Evolutionary conservation across 2,329 filamentous ascomycete species (phyloP).

Genomic region (Alternaria triticimaculans): DNA sequence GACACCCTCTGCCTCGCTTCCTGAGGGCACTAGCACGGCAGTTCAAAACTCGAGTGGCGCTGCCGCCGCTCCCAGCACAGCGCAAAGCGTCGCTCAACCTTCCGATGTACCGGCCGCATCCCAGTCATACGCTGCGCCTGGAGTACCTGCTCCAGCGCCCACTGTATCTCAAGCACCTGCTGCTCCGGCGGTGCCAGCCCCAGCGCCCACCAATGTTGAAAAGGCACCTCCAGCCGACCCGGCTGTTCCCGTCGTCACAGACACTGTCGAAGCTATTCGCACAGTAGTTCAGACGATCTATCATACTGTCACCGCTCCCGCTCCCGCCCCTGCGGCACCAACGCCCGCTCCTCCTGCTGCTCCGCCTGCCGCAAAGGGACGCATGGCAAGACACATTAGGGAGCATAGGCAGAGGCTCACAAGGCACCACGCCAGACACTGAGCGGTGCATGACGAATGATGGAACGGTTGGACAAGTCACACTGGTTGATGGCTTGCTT

Average conservation of each 20-base stretch:
- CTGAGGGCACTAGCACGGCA: constrained; percentile 4
- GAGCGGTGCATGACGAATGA: background rate
- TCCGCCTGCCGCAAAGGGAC: constrained; percentile 10
- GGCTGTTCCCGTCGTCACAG: constrained; percentile 4
- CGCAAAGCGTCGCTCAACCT: constrained; percentile 12
- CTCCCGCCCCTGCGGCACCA: constrained; percentile 13
- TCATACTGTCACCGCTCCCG: constrained; percentile 16
- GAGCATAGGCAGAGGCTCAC: constrained; percentile 24
- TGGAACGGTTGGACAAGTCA: background rate
- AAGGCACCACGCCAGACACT: constrained; percentile 20
- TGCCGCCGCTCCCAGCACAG: constrained; percentile 6
- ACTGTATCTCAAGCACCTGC: background rate
- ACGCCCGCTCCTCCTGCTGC: constrained; percentile 12
- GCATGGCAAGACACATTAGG: constrained; percentile 21
- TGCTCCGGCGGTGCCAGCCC: constrained; percentile 3
- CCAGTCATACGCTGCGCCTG: constrained; percentile 1
- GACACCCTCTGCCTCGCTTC: constrained; percentile 3
- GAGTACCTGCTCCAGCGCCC: constrained; percentile 8
- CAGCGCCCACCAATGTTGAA: constrained; percentile 3
- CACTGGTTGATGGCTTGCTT: constrained; percentile 12
- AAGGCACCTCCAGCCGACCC: constrained; percentile 7
- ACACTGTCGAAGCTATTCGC: constrained; percentile 6
- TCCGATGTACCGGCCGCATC: constrained; percentile 3
- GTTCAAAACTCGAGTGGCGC: constrained; percentile 2
- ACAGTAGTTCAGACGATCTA: constrained; percentile 26